Evolutionary conservation across 1,139 yeast genomes (phyloP), one percentile per base, ranked within the genome.

Genomic region (Suhomyces maxii): DNA sequence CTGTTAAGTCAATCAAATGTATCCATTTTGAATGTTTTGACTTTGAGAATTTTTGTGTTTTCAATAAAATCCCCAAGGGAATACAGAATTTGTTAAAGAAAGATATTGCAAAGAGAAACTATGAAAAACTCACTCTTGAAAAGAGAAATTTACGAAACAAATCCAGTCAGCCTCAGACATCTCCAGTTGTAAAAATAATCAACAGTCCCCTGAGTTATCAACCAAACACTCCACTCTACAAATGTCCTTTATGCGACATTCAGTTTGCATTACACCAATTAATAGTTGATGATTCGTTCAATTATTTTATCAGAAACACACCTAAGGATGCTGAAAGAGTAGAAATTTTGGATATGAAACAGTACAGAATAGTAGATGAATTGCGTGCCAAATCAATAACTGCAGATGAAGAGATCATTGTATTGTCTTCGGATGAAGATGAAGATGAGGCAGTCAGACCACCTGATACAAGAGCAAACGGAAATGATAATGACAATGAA

Each of bases 1-100:
- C 80, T 1, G 73, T 75, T 2, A 74, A 72, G 53, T 65, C 78
- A 3, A 51, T 55, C 9, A 49, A 52, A 1, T 75, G 80, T 51
- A 54, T 55, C 31, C 80, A 75, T 54, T 73, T 75, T 52, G 79
- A 73, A 56, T 74, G 80, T 55, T 75, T 75, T 58, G 80, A 75
- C 51, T 73, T 68, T 50, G 73, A 72, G 11, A 70, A 63, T 44
- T 75, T 75, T 49, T 75, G 80, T 55, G 47, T 63, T 10, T 71
- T 71, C 52, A 68, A 72, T 53, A 67, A 63, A 37, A 63, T 75
- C 3, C 68, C 75, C 6, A 47, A 53, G 5, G 71, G 72, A 0
- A 61, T 69, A 13, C 53, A 50, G 8, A 55, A 53, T 13, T 52
- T 65, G 6, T 56, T 72, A 6, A 57, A 61, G 36, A 67, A 65